Base-by-base conservation (phyloP, 169 alveolate species). In the Plasmodium knowlesi region DNA sequence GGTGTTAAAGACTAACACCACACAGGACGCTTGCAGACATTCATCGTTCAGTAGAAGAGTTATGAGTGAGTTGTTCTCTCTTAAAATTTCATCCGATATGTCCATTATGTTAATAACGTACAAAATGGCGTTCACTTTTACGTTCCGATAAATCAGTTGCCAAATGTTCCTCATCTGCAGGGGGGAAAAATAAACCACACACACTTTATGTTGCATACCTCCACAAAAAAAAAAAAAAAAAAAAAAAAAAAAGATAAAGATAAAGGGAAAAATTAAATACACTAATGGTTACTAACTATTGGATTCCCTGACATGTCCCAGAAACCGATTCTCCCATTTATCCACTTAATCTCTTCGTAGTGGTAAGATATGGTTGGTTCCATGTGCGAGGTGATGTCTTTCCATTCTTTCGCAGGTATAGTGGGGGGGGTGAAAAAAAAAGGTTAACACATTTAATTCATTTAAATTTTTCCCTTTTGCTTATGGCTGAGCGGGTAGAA, bases 361-460 rank as follows among this genome's bases (percentile, higher is more conserved):
- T 89, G 94, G 54, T 89, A 89, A 37, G 94, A 78, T 50, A 89
- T 80, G 53, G 94, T 89, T 79, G 94, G 94, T 46, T 89, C 94
- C 94, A 89, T 89, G 70, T 46, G 50, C 43, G 94, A 89, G 8
- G 94, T 79, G 12, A 89, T 78, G 46, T 78, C 73, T 37, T 82
- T 79, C 94, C 94, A 89, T 89, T 89, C 94, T 89, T 89, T 89
- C 34, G 83, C 14, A 74, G 6, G 61, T 37, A 76, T 67, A 0
- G 76, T 12, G 76, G 43, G 43, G 32, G 22, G 8, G 1, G 32
- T 8, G 10, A 76, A 19, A 74, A 50, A 85, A 73, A 74, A 34
- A 85, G 22, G 6, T 12, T n/a, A n/a, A 83, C 37, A 61, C 37
- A 67, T 28, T 67, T 67, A 25, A 22, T 16, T 67, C 37, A 0